These are phyloP conservation scores for Penicillium goetzii DNA, from an alignment of 495 filamentous ascomycete genomes.

Conservation along the genomic window DNA sequence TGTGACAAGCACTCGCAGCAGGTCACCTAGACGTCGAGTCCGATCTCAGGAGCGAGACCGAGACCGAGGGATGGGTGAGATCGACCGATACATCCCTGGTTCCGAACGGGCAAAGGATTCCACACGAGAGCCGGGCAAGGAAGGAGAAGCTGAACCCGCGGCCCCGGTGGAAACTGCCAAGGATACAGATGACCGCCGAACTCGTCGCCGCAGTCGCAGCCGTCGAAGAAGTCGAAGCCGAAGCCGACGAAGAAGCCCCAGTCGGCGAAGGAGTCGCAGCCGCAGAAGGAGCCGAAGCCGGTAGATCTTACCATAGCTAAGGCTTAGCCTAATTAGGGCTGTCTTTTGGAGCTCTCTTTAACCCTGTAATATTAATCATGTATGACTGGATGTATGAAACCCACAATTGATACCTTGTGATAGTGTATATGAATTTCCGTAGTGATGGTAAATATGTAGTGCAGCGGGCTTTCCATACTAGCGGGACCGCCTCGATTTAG, in stretches of 20 bases:
- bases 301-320: background rate
- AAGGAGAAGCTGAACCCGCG: slow-evolving; percentile 20
- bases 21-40: slow-evolving; percentile 48
- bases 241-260: slow-evolving; percentile 26
- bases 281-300: slow-evolving; percentile 10
- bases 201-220: slow-evolving; percentile 27
- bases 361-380: slow-evolving; percentile 18
- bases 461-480: background rate
- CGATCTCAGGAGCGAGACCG: slow-evolving; percentile 41
- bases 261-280: slow-evolving; percentile 13
- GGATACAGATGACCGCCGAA: slow-evolving; percentile 30
- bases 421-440: background rate
- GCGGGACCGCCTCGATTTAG: background rate
- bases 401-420: background rate
- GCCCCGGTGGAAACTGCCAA: slow-evolving; percentile 36
- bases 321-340: background rate
- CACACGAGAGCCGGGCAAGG: slow-evolving; percentile 19
- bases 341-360: background rate
- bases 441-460: background rate
- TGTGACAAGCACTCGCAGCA: slow-evolving; percentile 47
- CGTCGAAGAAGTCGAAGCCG: slow-evolving; percentile 21
- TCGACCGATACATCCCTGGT: slow-evolving; percentile 60
- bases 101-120: slow-evolving; percentile 38
- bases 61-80: slow-evolving; percentile 37
- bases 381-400: slow-evolving; percentile 14